These are phyloP conservation scores for Solanum medicagineum DNA, from an alignment of 257 asterid genomes.

Conservation along the genomic window DNA sequence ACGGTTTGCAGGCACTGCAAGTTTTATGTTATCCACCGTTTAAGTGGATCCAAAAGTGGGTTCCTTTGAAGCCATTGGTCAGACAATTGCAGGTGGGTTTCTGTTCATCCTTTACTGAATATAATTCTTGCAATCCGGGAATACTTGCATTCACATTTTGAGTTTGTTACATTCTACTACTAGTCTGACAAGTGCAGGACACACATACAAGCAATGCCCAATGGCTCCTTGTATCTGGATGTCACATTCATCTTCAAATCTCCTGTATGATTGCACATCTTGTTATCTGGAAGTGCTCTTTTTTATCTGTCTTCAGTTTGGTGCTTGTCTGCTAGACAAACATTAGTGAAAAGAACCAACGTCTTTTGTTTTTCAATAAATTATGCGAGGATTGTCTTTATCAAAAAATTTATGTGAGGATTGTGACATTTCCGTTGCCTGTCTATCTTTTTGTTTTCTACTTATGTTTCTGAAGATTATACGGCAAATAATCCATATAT, in stretches of 20 bases:
- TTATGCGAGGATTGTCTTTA: neutral
- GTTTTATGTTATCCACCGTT: slow-evolving; percentile 21
- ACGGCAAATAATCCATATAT: neutral
- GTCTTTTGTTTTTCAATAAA: neutral
- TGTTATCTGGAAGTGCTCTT: neutral
- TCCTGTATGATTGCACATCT: neutral
- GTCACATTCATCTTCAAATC: neutral
- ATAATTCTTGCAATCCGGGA: neutral
- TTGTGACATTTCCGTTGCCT: neutral
- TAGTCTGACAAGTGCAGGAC: neutral
- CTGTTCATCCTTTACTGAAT: neutral
- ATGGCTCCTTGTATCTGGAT: neutral
- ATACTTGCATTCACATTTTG: neutral
- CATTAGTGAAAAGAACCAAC: neutral
- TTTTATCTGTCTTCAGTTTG: neutral
- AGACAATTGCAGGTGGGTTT: slow-evolving; percentile 20
- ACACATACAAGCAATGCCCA: neutral
- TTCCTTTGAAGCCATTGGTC: slow-evolving; percentile 16
- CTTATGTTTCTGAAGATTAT: neutral
- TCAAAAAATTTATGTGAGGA: neutral
- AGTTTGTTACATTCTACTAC: neutral
- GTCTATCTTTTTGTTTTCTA: neutral
- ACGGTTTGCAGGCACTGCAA: slow-evolving; percentile 31
- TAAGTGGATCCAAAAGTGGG: slow-evolving; percentile 35
- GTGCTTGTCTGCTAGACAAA: neutral